phyloP scores from a whole-genome alignment of 805 yeast species.

The Debaryomyces tyrocola region DNA sequence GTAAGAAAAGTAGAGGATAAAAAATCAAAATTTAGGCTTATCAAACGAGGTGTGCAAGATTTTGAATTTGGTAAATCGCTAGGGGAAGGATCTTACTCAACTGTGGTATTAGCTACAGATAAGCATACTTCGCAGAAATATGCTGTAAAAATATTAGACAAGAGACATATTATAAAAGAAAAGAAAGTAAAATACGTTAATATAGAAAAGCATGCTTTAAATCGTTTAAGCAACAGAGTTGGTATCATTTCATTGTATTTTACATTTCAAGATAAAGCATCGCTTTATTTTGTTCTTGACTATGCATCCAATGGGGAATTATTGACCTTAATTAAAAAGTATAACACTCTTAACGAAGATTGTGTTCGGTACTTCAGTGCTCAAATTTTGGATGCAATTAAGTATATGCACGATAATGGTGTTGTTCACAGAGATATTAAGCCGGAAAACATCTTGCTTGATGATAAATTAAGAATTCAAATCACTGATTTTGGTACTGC shows the following conservation, averaged over 20 bases:
- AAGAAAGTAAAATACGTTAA: constrained; percentile 84
- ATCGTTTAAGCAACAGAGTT: constrained; percentile 57
- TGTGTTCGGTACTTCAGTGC: constrained; percentile 68
- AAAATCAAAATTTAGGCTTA: constrained; percentile 19
- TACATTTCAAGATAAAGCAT: constrained; percentile 77
- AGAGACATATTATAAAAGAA: constrained; percentile 75
- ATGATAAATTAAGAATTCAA: constrained; percentile 58
- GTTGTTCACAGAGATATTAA: constrained; percentile 80
- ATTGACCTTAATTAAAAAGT: constrained; percentile 61
- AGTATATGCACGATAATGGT: constrained; percentile 72
- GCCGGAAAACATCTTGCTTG: constrained; percentile 77
- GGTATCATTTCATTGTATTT: constrained; percentile 71
- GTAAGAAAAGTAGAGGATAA: constrained; percentile 16
- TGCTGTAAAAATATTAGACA: constrained; percentile 76
- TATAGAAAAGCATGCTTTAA: constrained; percentile 77
- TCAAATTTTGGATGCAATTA: constrained; percentile 71
- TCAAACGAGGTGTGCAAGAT: constrained; percentile 39
- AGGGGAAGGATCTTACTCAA: constrained; percentile 48
- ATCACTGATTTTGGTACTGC: constrained; percentile 89
- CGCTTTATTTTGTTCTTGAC: constrained; percentile 72
- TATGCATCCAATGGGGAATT: constrained; percentile 82
- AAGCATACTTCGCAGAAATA: constrained; percentile 54
- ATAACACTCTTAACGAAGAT: constrained; percentile 70
- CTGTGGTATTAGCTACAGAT: constrained; percentile 49
- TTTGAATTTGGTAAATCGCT: constrained; percentile 41